These are phyloP conservation scores for Candida pseudoviswanathii DNA, from an alignment of 1,139 yeast genomes.

Conservation along the genomic window DNA sequence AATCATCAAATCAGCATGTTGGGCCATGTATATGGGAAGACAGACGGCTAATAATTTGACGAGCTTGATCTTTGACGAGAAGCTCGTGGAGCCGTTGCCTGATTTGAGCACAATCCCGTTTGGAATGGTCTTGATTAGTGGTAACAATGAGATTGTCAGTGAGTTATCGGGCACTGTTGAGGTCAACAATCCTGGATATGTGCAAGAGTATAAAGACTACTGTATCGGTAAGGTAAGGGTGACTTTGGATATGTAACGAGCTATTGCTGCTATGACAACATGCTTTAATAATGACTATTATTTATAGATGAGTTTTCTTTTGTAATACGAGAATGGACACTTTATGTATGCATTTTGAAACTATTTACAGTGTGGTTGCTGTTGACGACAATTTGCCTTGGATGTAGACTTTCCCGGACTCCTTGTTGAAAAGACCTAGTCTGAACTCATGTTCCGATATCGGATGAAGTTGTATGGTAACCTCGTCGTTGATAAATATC, in stretches of 20 bases:
- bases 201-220: slow-evolving; percentile 43
- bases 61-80: slow-evolving; percentile 28
- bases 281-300: too few species aligned
- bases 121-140: slow-evolving; percentile 50
- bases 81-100: slow-evolving; percentile 38
- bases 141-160: slow-evolving; percentile 42
- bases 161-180: slow-evolving; percentile 41
- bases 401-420: slow-evolving; percentile 11
- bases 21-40: slow-evolving; percentile 51
- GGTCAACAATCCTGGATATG: slow-evolving; percentile 38
- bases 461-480: slow-evolving; percentile 10
- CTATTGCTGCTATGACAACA: too few species aligned
- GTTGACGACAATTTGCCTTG: slow-evolving; percentile 12
- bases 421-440: slow-evolving; percentile 12
- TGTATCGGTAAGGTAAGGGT: slow-evolving; percentile 27
- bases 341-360: too few species aligned
- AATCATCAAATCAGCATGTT: slow-evolving; percentile 49
- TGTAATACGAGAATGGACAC: neutral
- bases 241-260: slow-evolving; percentile 17
- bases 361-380: too few species aligned
- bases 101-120: slow-evolving; percentile 36
- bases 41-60: slow-evolving; percentile 43
- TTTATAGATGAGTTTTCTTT: too few species aligned
- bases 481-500: slow-evolving; percentile 15
- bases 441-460: neutral